These are phyloP conservation scores for Diaporthe sp. DNA, from an alignment of 2,329 filamentous ascomycete species.

Conservation along the genomic window DNA sequence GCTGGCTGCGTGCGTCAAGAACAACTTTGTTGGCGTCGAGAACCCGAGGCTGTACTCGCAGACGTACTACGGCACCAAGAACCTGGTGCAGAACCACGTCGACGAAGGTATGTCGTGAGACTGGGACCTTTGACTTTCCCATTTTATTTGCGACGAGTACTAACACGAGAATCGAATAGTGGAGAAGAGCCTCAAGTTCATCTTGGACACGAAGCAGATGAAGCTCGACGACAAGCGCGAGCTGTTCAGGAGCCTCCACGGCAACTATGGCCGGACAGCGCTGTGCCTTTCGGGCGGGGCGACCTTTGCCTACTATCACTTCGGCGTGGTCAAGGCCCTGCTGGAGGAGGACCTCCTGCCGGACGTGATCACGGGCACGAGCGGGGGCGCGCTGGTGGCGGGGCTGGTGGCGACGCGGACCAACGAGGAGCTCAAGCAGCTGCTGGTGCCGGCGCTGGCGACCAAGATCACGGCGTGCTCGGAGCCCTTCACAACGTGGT, in stretches of 20 bases:
- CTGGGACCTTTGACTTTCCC: too few species aligned
- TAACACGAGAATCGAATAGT: constrained; percentile 58
- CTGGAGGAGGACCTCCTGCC: constrained; percentile 89
- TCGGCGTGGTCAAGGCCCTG: constrained; percentile 91
- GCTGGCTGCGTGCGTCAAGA: constrained; percentile 93
- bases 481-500: constrained; percentile 82
- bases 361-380: constrained; percentile 96
- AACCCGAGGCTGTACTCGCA: constrained; percentile 96
- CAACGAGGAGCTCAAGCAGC: constrained; percentile 87
- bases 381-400: constrained; percentile 91
- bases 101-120: constrained; percentile 74
- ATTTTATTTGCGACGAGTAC: not conserved
- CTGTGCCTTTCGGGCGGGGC: constrained; percentile 94
- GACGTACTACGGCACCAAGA: constrained; percentile 98
- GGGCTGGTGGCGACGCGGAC: constrained; percentile 90
- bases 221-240: constrained; percentile 80
- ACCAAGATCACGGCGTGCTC: constrained; percentile 87
- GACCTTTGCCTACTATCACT: constrained; percentile 96
- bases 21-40: constrained; percentile 96
- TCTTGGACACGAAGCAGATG: constrained; percentile 78
- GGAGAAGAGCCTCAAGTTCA: constrained; percentile 75
- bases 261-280: constrained; percentile 93
- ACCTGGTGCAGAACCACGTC: constrained; percentile 89
- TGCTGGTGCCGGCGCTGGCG: constrained; percentile 90
- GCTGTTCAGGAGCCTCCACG: constrained; percentile 89